Evolutionary conservation across 2,329 filamentous ascomycete species (phyloP), one percentile per base, ranked within the genome.

Genomic region (Aspergillus ochraceus): DNA sequence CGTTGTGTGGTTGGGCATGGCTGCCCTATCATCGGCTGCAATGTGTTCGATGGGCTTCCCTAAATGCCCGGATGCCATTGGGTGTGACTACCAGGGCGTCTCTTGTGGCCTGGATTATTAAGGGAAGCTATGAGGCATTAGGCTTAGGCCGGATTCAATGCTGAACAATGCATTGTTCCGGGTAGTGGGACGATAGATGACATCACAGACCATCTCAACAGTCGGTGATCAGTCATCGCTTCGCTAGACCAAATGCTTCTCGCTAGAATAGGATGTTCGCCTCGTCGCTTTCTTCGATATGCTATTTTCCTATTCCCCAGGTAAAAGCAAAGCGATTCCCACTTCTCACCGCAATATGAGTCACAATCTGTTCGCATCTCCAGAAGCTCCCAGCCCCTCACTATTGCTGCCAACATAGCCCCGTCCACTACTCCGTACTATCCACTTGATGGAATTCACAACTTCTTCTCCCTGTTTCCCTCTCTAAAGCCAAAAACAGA

Each of bases 401-500:
- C n/a, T 8, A 45, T 32, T 36, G 32, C 36, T n/a, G 36, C 36
- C 36, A 42, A 42, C 14, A 42, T 6, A n/a, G 14, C 36, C 36
- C 36, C 14, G 36, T 29, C 17, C 20, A 30, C 26, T 17, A 6
- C 24, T 24, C 24, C 24, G 4, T 24, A 24, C n/a, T 6, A 45
- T 47, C n/a, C 36, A 26, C 32, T 11, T 22, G 17, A 14, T 9
- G 14, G 8, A 46, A 20, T 45, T 32, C 50, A 58, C 58, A 58
- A 11, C 53, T 61, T 63, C 4, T 50, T 57, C 30, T 50, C 29
- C 30, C 53, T 49, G 12, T 54, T 57, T 36, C 58, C 55, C 11
- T 47, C 57, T n/a, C 55, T 63, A 58, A 73, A 85, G 0, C 82
- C 84, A 69, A 87, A 86, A 49, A 86, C 63, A 71, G 83, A 86